phyloP scores from a whole-genome alignment of 352 stramenopile species.

The Pelagophyceae sp. region DNA sequence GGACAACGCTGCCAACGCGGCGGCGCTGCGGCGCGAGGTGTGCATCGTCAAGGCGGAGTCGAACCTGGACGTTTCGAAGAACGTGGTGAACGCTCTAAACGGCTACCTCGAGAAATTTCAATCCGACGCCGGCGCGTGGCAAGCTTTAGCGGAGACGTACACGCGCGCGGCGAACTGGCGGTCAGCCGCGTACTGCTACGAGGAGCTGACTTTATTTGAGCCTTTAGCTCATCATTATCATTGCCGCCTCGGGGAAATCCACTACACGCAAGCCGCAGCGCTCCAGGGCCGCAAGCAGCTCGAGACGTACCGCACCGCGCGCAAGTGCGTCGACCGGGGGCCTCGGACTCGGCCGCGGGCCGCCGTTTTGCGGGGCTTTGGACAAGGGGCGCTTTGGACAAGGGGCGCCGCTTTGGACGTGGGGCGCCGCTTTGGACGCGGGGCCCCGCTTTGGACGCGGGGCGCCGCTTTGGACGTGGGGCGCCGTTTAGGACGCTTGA shows the following conservation, averaged over 20 bases:
- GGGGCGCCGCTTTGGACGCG: background rate
- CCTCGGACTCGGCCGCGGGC: too few relatives aligned
- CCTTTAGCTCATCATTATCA: conserved; percentile 56
- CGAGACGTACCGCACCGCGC: background rate
- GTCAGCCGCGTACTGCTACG: conserved; percentile 59
- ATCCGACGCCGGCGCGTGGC: conserved; percentile 36
- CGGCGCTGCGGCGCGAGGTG: conserved; percentile 9
- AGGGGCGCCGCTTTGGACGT: too few relatives aligned
- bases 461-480: too few relatives aligned
- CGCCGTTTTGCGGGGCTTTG: too few relatives aligned
- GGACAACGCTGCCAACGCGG: conserved; percentile 6
- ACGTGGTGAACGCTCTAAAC: background rate
- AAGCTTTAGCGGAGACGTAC: conserved; percentile 54
- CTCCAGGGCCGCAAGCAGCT: background rate
- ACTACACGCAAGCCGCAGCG: background rate
- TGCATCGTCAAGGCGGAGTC: background rate
- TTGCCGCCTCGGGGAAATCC: conserved; percentile 51
- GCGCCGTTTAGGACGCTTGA: too few relatives aligned
- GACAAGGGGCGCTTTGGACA: too few relatives aligned
- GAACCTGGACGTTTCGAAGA: background rate
- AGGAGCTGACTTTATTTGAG: conserved; percentile 59
- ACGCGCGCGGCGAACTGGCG: conserved; percentile 46
- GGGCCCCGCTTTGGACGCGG: background rate
- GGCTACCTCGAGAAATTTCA: background rate
- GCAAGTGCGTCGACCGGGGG: too few relatives aligned